phyloP scores from a whole-genome alignment of 1,284 basidiomycete genomes.

The Pyrrhoderma lamaoense region DNA sequence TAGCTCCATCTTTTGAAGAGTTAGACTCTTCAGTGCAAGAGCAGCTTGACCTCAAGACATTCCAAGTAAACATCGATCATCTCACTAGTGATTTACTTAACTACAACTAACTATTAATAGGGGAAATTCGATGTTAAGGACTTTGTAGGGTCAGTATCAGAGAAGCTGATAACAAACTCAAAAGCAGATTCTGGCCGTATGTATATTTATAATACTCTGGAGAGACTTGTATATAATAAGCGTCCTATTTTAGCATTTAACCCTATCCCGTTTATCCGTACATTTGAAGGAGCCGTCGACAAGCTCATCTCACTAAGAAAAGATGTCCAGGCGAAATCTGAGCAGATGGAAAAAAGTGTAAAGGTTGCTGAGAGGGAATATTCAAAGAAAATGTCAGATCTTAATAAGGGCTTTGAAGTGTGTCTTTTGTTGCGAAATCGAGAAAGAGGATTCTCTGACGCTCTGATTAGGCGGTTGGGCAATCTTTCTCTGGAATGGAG shows the following conservation, averaged over 20 bases:
- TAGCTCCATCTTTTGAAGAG: constrained; percentile 17
- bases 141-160: constrained; percentile 79
- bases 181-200: constrained; percentile 77
- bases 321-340: constrained; percentile 83
- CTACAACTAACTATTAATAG: constrained; percentile 31
- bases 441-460: background rate
- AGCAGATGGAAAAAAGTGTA: constrained; percentile 89
- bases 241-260: constrained; percentile 66
- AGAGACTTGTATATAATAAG: background rate
- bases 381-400: constrained; percentile 85
- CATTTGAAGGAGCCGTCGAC: constrained; percentile 88
- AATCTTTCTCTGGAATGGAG: constrained; percentile 81
- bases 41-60: constrained; percentile 58
- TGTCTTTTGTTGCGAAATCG: constrained; percentile 21
- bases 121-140: constrained; percentile 90
- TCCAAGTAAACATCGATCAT: constrained; percentile 41
- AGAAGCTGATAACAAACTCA: constrained; percentile 79
- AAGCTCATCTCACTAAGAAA: constrained; percentile 78
- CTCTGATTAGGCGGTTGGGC: constrained; percentile 60
- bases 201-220: constrained; percentile 29
- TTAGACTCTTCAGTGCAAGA: constrained; percentile 53
- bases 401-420: constrained; percentile 91
- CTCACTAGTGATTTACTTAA: background rate
- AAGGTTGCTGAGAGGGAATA: constrained; percentile 90
- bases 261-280: constrained; percentile 86